phyloP scores from a whole-genome alignment of 257 asterid genomes.

The Voacanga thouarsii region DNA sequence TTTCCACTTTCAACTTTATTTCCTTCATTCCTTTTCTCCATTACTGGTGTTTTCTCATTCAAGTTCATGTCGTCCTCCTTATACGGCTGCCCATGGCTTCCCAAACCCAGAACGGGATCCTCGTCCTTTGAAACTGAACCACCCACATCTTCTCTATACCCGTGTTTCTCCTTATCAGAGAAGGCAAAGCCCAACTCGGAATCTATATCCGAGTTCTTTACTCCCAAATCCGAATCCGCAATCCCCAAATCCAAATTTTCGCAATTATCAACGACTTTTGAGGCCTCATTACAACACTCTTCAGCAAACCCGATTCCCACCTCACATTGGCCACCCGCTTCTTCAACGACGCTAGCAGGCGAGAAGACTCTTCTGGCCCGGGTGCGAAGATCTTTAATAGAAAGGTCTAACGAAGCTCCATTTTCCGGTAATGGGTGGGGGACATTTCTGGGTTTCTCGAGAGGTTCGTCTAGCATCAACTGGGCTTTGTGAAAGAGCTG shows the following conservation, averaged over 20 bases:
- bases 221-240: neutral
- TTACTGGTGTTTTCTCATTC: neutral
- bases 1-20: neutral
- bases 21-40: neutral
- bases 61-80: neutral
- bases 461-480: neutral
- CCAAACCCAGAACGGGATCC: constrained; percentile 1
- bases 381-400: constrained; percentile 46
- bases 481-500: neutral
- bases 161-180: constrained; percentile 1
- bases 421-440: neutral
- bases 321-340: constrained; percentile 7
- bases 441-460: constrained; percentile 14
- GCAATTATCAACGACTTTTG: neutral
- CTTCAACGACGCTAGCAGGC: constrained; percentile 9
- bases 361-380: constrained; percentile 32
- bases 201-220: constrained; percentile 8
- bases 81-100: neutral
- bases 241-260: neutral
- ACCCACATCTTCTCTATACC: neutral
- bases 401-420: constrained; percentile 21
- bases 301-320: neutral
- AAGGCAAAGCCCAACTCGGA: constrained; percentile 6
- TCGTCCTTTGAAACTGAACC: neutral
- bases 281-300: constrained; percentile 10